Evolutionary conservation across 2,329 filamentous ascomycete species (phyloP).

Genomic region (Trichoderma pleuroti): DNA sequence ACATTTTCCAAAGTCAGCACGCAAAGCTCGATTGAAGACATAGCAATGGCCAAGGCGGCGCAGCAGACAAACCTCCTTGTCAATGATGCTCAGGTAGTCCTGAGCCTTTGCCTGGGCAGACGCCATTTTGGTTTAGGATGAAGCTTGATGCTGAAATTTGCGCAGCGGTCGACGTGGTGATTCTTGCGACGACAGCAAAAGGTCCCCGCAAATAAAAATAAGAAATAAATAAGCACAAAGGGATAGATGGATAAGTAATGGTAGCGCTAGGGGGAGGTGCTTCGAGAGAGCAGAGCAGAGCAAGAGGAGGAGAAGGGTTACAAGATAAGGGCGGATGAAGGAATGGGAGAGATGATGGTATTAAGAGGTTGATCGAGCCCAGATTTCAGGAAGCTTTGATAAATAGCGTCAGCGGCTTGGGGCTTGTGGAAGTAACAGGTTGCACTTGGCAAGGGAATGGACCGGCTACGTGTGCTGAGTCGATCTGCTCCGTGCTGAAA

Average conservation of each 20-base stretch:
- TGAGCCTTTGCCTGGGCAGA: constrained; percentile 72
- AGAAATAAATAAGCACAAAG: background rate
- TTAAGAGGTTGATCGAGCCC: constrained; percentile 1
- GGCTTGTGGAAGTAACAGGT: constrained; percentile 26
- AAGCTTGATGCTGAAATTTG: constrained; percentile 12
- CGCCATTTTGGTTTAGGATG: constrained; percentile 54
- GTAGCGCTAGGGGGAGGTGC: constrained; percentile 15
- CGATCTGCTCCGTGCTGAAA: constrained; percentile 15
- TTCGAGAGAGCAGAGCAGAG: background rate
- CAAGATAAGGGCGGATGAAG: constrained; percentile 20
- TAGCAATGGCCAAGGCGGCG: background rate
- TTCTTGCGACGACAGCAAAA: constrained; percentile 6
- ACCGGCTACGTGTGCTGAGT: constrained; percentile 22
- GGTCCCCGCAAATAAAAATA: background rate
- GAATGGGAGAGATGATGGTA: constrained; percentile 19
- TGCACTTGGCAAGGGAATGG: constrained; percentile 21
- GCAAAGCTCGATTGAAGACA: constrained; percentile 21
- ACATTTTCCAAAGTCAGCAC: constrained; percentile 22
- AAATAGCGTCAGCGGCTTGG: constrained; percentile 32
- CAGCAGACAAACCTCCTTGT: constrained; percentile 67
- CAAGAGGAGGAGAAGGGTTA: background rate
- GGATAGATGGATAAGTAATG: background rate
- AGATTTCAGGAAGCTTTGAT: constrained; percentile 27
- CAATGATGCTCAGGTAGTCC: constrained; percentile 73
- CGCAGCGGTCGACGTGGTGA: background rate